Base-by-base conservation (phyloP, 2,329 filamentous ascomycete genomes). In the Botryotinia narcissicola region DNA sequence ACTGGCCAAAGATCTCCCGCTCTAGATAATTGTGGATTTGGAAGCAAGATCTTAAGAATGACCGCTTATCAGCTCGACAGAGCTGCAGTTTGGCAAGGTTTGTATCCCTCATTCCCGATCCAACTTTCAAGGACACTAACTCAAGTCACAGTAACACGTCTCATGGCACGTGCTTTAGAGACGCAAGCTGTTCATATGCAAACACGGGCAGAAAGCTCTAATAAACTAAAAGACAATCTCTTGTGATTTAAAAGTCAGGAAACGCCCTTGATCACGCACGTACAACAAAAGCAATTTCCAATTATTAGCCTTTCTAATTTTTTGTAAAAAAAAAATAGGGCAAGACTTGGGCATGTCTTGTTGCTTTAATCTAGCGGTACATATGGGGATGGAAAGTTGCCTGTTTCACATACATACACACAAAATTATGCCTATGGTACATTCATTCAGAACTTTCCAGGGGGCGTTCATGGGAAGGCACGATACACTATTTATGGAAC, bases 61-160 rank as follows among this genome's bases (percentile, higher is more conserved):
- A 96, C 93, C 76, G 93, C 94, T 66, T 92, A 93, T 83, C 92
- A 97, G 87, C 87, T 98, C 75, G 92, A 95, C 77, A 94, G 94
- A 83, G 92, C 93, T 75, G 92, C 93, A 76, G 93, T 97, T 42
- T 99, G 96, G 95, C 95, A 95, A 82, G 91, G 93, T 95, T 84
- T 86, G 90, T 84, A 57, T 69, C 40, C 22, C 40, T 20, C 35
- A 9, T 32, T 25, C 29, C 40, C 59, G 10, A 48, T 68, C 44
- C 32, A 42, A n/a, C 32, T 54, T 70, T 57, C 8, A 70, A 79
- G 74, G 16, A 79, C 83, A 78, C 82, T 73, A 74, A 62, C 51
- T 29, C 61, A 32, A 60, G 35, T 16, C n/a, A 60, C 77, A 91
- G 90, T 92, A 62, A 91, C 89, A n/a, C 90, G 90, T 81, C 85